Percentiles rank a stretch among this genome's conserved stretches.
Conservation (phyloP, 371 early-diverging fungal species). For the Thermomucor indicae-seudaticae region DNA sequence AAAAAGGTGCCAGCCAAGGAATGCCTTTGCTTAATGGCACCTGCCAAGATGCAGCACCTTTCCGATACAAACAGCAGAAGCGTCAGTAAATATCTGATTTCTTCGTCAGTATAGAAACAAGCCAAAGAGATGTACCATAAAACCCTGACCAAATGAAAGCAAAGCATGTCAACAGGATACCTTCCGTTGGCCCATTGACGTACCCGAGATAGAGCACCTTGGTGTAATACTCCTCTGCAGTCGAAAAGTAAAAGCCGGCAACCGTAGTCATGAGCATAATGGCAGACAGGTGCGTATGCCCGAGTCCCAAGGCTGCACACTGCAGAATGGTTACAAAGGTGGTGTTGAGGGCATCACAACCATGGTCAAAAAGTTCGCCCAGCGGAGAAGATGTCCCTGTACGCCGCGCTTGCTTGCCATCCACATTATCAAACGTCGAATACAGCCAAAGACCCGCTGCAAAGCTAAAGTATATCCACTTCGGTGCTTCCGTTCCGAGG, state of each 20-base stretch:
- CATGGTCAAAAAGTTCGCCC: constrained; percentile 95
- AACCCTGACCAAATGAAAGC: constrained; percentile 72
- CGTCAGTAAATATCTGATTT: no score
- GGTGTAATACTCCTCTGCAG: constrained; percentile 97
- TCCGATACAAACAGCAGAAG: no score
- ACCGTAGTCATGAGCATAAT: constrained; percentile 64
- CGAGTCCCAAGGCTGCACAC: constrained; percentile 80
- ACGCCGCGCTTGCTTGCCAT: constrained; percentile 98
- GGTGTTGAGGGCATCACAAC: constrained; percentile 93
- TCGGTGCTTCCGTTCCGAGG: constrained; percentile 65
- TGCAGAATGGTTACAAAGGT: constrained; percentile 82
- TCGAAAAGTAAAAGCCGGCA: constrained; percentile 88
- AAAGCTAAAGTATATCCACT: constrained; percentile 87
- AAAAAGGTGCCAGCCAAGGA: constrained; percentile 4
- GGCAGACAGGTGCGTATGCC: constrained; percentile 66
- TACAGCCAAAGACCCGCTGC: constrained; percentile 91
- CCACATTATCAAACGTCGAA: constrained; percentile 96
- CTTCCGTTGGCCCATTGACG: constrained; percentile 96
- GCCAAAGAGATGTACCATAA: constrained; percentile 34
- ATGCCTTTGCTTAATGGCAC: constrained; percentile 10
- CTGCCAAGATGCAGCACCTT: constrained; percentile 18
- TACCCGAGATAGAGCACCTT: constrained; percentile 89
- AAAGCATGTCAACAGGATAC: constrained; percentile 73
- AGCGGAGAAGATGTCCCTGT: constrained; percentile 91
- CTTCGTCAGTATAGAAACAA: no score